Evolutionary conservation across 108 stramenopile species (phyloP).

Genomic region (Discostella pseudostelligera): DNA sequence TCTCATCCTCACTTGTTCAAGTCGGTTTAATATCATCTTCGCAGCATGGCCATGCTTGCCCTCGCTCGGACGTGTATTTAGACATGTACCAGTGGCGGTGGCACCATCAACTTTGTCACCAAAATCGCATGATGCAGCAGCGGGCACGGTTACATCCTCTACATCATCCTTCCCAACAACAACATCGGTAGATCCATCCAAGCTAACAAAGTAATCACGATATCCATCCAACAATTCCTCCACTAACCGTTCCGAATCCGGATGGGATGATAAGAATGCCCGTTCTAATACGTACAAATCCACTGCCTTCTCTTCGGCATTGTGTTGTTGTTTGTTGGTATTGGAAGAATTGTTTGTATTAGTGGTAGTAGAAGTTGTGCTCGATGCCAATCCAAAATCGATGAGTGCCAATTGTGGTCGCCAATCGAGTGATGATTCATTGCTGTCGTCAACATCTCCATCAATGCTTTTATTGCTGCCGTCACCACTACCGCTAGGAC

Average conservation of each 20-base stretch:
- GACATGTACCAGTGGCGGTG: no score
- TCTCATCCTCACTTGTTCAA: slow-evolving; percentile 82
- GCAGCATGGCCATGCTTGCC: slow-evolving; percentile 11
- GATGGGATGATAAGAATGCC: slow-evolving; percentile 91
- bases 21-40: slow-evolving; percentile 54
- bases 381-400: slow-evolving; percentile 90
- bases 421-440: slow-evolving; percentile 13
- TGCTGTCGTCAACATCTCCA: neutral
- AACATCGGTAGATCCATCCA: slow-evolving; percentile 24
- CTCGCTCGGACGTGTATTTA: no score
- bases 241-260: slow-evolving; percentile 70
- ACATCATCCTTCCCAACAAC: neutral
- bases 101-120: no score
- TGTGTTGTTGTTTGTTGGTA: slow-evolving; percentile 43
- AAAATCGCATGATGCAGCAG: no score
- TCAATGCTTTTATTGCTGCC: neutral
- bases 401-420: slow-evolving; percentile 64
- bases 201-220: slow-evolving; percentile 48
- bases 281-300: slow-evolving; percentile 96
- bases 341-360: neutral
- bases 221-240: slow-evolving; percentile 64
- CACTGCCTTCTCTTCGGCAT: slow-evolving; percentile 94
- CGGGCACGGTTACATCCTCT: neutral
- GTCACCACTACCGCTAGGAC: neutral
- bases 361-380: slow-evolving; percentile 14